Conservation (phyloP, 2,329 filamentous ascomycete genomes). For the Paradendryphiella salina region DNA sequence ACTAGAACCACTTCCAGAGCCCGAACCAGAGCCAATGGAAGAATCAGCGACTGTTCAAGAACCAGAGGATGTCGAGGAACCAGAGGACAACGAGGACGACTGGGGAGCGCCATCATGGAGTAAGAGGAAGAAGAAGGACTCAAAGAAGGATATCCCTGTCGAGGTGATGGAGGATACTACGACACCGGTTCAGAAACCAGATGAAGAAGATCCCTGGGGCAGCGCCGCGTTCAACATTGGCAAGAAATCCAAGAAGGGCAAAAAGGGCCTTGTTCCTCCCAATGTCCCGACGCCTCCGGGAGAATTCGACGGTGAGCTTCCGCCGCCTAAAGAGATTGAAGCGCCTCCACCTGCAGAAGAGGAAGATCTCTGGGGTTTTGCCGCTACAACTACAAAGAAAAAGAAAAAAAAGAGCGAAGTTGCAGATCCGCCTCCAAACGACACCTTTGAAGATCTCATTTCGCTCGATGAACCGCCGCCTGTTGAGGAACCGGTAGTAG, state of each 20-base stretch:
- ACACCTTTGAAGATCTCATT: conserved; percentile 41
- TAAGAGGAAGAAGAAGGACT: conserved; percentile 50
- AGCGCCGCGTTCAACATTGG: conserved; percentile 47
- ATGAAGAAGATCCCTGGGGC: conserved; percentile 48
- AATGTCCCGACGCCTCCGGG: conserved; percentile 55
- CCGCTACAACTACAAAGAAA: conserved; percentile 34
- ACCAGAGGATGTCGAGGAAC: conserved; percentile 56
- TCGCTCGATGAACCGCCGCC: conserved; percentile 36
- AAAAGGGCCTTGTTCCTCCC: conserved; percentile 56
- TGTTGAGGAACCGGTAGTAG: conserved; percentile 13
- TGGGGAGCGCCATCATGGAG: conserved; percentile 62
- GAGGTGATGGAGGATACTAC: conserved; percentile 48
- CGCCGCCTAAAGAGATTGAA: conserved; percentile 60
- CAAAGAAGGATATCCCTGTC: conserved; percentile 47
- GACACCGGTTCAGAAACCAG: conserved; percentile 50
- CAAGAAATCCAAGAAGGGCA: conserved; percentile 61
- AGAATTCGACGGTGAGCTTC: conserved; percentile 42
- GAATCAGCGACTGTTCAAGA: conserved; percentile 42
- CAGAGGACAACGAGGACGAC: conserved; percentile 57
- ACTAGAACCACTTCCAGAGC: conserved; percentile 38
- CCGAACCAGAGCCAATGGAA: conserved; percentile 35
- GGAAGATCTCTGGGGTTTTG: conserved; percentile 38
- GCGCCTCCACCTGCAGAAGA: conserved; percentile 43
- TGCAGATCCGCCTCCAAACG: conserved; percentile 24
- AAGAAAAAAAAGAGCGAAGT: conserved; percentile 43